Conservation (phyloP, 2,329 filamentous ascomycete genomes). For the Penicillium sp. region DNA sequence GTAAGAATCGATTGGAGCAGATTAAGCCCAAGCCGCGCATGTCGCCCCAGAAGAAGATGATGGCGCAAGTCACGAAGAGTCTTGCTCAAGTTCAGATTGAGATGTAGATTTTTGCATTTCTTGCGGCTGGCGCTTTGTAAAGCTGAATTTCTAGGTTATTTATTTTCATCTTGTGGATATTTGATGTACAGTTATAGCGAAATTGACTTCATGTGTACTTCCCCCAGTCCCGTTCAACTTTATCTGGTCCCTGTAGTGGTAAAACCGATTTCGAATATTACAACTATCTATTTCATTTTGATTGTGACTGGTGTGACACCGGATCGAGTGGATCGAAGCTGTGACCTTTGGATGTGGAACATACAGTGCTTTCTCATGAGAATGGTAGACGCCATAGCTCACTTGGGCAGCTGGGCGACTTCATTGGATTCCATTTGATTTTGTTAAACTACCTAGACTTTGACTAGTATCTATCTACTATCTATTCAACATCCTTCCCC, state of each 20-base stretch:
- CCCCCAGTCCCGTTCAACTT: too few species aligned
- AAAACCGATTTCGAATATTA: too few species aligned
- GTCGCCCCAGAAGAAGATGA: conserved; percentile 25
- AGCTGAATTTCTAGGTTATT: neutral
- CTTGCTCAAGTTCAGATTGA: neutral
- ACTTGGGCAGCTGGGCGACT: neutral
- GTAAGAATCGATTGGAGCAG: conserved; percentile 66
- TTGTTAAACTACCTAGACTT: conserved; percentile 4
- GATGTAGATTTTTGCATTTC: neutral
- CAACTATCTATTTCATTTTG: neutral
- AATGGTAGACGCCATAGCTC: neutral
- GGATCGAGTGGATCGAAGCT: neutral
- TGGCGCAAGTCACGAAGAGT: conserved; percentile 2
- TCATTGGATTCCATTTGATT: conserved; percentile 1
- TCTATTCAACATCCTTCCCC: too few species aligned
- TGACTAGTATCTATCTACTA: neutral
- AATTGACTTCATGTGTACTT: too few species aligned
- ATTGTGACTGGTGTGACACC: neutral
- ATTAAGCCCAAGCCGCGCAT: conserved; percentile 68
- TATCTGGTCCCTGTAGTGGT: too few species aligned
- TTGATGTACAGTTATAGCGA: neutral
- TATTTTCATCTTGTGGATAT: neutral
- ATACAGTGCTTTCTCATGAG: neutral
- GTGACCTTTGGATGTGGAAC: neutral
- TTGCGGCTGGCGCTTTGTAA: neutral